Evolutionary conservation across 2,329 filamentous ascomycete species (phyloP), one percentile per base, ranked within the genome.

Genomic region (Phialophora expanda): DNA sequence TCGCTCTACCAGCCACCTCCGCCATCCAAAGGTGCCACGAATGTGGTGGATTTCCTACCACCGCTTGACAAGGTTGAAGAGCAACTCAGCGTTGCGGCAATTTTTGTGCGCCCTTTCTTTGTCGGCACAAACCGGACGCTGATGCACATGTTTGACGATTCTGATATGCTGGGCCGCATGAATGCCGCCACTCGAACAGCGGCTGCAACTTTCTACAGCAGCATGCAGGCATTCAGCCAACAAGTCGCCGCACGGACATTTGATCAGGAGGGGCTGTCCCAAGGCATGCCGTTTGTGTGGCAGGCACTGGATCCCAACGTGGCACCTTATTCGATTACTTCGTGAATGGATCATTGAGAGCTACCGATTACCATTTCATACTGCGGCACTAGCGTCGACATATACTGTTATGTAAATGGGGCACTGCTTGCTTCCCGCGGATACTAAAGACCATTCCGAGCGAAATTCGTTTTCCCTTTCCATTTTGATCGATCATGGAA

Each of bases 231-330:
- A 17, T 64, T 64, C 55, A 64, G 62, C 22, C 22, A 24, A 44
- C 62, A 64, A 46, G 62, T 64, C 11, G 20, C 62, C n/a, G 44
- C 62, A 12, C 62, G 62, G 2, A 50, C 22, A 17, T 64, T 64
- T 20, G 62, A 64, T 41, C 14, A 26, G 17, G 46, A 64, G 32
- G 62, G 62, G 12, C 44, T 64, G 17, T 59, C 30, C 22, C 62
- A 64, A 34, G 62, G 62, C 5, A 64, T 64, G 62, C 62, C 62
- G 46, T 64, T 64, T 32, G 28, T 64, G 62, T 64, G 62, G 62
- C 55, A 64, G 46, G 62, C 62, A 7, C 32, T 64, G 62, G 62
- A 64, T 59, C 62, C 62, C 8, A 64, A 64, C 46, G 62, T 64
- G 30, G 62, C 62, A 9, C 62, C 62, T 4, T 64, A 59, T 56